These are phyloP conservation scores for Schwanniomyces polymorphus DNA, from an alignment of 805 yeast genomes.

Conservation along the genomic window DNA sequence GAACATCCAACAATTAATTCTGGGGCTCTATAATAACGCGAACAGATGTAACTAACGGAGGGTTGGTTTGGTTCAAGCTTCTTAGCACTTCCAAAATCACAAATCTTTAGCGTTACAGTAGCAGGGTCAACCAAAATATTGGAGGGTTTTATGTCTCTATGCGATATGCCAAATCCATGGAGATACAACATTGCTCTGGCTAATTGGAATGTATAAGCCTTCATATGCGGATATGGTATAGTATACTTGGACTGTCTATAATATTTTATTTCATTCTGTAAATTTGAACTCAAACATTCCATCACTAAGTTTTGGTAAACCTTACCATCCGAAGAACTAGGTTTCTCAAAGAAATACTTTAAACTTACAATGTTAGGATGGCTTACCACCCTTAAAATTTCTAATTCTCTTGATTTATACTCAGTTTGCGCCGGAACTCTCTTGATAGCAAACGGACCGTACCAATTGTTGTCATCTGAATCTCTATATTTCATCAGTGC, in stretches of 20 bases:
- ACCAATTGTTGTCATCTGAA: constrained; percentile 40
- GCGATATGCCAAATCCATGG: constrained; percentile 79
- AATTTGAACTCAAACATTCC: constrained; percentile 84
- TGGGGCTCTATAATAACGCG: constrained; percentile 95
- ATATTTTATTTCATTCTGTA: constrained; percentile 73
- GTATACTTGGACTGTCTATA: constrained; percentile 60
- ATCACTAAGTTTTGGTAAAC: constrained; percentile 79
- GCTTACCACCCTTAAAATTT: constrained; percentile 67
- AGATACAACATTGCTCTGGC: constrained; percentile 82
- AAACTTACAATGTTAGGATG: constrained; percentile 79
- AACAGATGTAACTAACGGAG: constrained; percentile 93
- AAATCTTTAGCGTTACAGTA: constrained; percentile 65
- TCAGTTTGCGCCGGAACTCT: constrained; percentile 87
- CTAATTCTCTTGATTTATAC: constrained; percentile 79
- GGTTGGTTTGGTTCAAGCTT: constrained; percentile 76
- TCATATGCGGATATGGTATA: constrained; percentile 71
- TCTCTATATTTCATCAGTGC: constrained; percentile 48
- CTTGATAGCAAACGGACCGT: constrained; percentile 83
- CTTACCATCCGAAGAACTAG: constrained; percentile 60
- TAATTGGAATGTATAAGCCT: constrained; percentile 75
- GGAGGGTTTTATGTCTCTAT: constrained; percentile 83
- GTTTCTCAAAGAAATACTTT: constrained; percentile 69
- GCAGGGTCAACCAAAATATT: constrained; percentile 76
- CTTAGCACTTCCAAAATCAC: constrained; percentile 87
- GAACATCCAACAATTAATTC: constrained; percentile 91